Evolutionary conservation across 2,329 filamentous ascomycete species (phyloP).

Genomic region (Orbilia brochopaga): DNA sequence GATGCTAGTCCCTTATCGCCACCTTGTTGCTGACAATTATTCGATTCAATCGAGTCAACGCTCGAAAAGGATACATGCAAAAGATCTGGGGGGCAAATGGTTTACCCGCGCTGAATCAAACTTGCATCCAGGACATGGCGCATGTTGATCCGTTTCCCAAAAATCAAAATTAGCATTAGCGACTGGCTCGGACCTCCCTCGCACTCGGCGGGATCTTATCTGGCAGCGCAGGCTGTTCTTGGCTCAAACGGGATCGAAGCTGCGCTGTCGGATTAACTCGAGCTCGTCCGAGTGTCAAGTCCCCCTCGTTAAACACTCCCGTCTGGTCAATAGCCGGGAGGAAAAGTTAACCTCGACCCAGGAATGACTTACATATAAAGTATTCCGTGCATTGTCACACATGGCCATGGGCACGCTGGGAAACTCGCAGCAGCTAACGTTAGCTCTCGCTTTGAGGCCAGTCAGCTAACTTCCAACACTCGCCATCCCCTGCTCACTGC

Average conservation of each 20-base stretch:
- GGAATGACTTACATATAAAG: too few species aligned
- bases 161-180: slow-evolving; percentile 41
- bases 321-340: neutral
- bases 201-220: slow-evolving; percentile 45
- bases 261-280: slow-evolving; percentile 38
- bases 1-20: slow-evolving; percentile 11
- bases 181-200: slow-evolving; percentile 45
- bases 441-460: neutral
- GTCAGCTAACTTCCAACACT: slow-evolving; percentile 11
- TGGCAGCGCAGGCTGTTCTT: slow-evolving; percentile 4
- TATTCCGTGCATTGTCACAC: too few species aligned
- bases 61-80: neutral
- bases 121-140: slow-evolving; percentile 44
- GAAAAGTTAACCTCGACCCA: neutral
- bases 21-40: slow-evolving; percentile 16
- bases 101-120: slow-evolving; percentile 49
- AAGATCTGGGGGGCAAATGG: slow-evolving; percentile 24
- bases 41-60: slow-evolving; percentile 25
- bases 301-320: neutral
- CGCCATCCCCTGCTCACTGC: neutral
- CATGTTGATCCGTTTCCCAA: slow-evolving; percentile 51
- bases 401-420: too few species aligned
- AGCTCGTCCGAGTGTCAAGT: neutral
- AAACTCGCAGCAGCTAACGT: too few species aligned
- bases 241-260: slow-evolving; percentile 3